Conservation (phyloP, 352 stramenopile genomes). For the Pythium sp. region DNA sequence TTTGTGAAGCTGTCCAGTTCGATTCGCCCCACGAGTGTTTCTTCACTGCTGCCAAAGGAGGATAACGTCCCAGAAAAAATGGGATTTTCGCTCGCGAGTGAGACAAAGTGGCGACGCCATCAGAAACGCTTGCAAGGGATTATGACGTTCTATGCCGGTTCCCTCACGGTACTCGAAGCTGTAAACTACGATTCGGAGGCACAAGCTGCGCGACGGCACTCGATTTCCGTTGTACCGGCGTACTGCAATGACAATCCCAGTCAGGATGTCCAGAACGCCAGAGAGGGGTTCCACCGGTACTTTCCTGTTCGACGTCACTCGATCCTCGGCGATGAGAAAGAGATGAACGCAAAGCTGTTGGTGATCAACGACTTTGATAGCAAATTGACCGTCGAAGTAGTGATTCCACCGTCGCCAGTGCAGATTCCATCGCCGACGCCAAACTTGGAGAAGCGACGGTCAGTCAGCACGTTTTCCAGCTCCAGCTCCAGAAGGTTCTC, state of each 20-base stretch:
- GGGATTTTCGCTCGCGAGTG: constrained; percentile 23
- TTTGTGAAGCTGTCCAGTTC: background rate
- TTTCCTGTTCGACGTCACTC: constrained; percentile 30
- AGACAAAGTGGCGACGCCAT: constrained; percentile 38
- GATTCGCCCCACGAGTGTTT: background rate
- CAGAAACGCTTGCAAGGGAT: constrained; percentile 42
- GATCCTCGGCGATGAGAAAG: constrained; percentile 25
- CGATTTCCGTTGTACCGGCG: constrained; percentile 27
- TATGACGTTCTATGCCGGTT: constrained; percentile 30
- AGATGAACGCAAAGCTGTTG: constrained; percentile 24
- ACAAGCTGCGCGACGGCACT: constrained; percentile 22
- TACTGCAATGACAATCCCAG: constrained; percentile 15
- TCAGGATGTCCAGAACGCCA: background rate
- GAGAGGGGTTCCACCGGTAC: background rate
- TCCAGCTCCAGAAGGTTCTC: constrained; percentile 3
- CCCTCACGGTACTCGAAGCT: constrained; percentile 22
- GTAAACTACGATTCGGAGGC: constrained; percentile 7
- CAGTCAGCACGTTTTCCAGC: background rate
- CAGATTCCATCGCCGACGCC: background rate
- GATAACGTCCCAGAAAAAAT: background rate
- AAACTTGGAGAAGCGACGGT: background rate
- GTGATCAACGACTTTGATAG: constrained; percentile 12
- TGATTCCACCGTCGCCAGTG: background rate
- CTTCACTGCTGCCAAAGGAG: background rate
- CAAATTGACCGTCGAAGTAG: constrained; percentile 11